Conservation (phyloP, 257 asterid genomes). For the Scutellaria barbata region DNA sequence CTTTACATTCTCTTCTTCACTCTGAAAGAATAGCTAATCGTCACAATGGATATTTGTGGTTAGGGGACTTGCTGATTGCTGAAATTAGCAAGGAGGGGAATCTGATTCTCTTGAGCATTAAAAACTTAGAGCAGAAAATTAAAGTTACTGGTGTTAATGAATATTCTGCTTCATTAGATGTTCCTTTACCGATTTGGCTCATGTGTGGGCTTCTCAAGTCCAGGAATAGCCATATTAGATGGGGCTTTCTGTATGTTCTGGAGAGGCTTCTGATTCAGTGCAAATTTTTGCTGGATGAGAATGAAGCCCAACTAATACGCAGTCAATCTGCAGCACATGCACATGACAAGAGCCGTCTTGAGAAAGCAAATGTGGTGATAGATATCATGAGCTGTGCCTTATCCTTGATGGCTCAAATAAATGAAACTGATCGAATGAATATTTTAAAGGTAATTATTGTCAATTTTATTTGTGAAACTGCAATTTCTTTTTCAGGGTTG, state of each 20-base stretch:
- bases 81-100: slow-evolving; percentile 80
- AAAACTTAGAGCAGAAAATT: slow-evolving; percentile 77
- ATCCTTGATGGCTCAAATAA: slow-evolving; percentile 92
- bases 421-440: slow-evolving; percentile 95
- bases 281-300: slow-evolving; percentile 96
- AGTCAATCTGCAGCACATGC: slow-evolving; percentile 57
- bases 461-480: background rate
- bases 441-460: slow-evolving; percentile 72
- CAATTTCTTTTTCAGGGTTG: slow-evolving; percentile 16
- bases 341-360: slow-evolving; percentile 71
- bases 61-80: slow-evolving; percentile 90
- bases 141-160: slow-evolving; percentile 77
- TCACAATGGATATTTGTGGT: slow-evolving; percentile 95
- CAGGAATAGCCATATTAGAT: slow-evolving; percentile 64
- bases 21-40: slow-evolving; percentile 80
- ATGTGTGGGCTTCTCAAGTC: slow-evolving; percentile 96
- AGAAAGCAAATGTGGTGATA: slow-evolving; percentile 92
- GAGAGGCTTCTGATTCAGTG: slow-evolving; percentile 97
- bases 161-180: slow-evolving; percentile 71
- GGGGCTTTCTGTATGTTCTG: slow-evolving; percentile 90
- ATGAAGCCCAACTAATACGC: slow-evolving; percentile 68
- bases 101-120: slow-evolving; percentile 69
- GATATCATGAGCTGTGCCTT: slow-evolving; percentile 93
- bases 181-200: slow-evolving; percentile 93
- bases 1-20: slow-evolving; percentile 97